Evolutionary conservation across 306 rosid genomes (phyloP).

Genomic region (Gynostemma pentaphyllum): DNA sequence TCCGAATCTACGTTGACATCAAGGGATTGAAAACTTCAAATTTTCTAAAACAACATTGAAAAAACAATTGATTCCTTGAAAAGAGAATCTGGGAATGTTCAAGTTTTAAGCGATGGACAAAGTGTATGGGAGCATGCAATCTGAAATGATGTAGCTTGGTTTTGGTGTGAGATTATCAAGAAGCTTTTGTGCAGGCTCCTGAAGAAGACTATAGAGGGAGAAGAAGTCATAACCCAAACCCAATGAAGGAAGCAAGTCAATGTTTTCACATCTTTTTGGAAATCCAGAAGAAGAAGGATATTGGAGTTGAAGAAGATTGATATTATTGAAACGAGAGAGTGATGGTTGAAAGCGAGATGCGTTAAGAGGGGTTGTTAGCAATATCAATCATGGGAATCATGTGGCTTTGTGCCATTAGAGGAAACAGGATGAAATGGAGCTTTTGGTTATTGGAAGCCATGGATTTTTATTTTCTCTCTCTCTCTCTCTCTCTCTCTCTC

Average conservation of each 20-base stretch:
- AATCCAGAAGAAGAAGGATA: not conserved
- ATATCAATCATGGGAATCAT: slow-evolving; percentile 32
- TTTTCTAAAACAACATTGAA: slow-evolving; percentile 17
- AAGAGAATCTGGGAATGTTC: slow-evolving; percentile 44
- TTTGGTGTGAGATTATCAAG: not conserved
- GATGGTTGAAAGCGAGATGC: slow-evolving; percentile 6
- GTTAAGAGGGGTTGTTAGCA: slow-evolving; percentile 27
- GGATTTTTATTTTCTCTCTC: too few relatives aligned
- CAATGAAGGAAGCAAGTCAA: not conserved
- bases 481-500: too few relatives aligned
- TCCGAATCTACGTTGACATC: slow-evolving; percentile 12
- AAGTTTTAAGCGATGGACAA: slow-evolving; percentile 28
- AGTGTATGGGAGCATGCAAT: slow-evolving; percentile 32
- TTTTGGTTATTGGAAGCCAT: too few relatives aligned
- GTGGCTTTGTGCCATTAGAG: slow-evolving; percentile 18
- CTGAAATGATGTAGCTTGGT: slow-evolving; percentile 26
- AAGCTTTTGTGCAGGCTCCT: slow-evolving; percentile 8
- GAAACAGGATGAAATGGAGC: slow-evolving; percentile 17
- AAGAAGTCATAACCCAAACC: not conserved
- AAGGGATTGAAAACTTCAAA: not conserved
- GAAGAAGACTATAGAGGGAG: slow-evolving; percentile 10
- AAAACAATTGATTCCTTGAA: slow-evolving; percentile 30
- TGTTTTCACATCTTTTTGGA: not conserved
- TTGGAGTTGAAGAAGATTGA: not conserved
- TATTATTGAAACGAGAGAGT: not conserved